Evolutionary conservation across 2,329 filamentous ascomycete species (phyloP).

Genomic region (Verticillium klebahnii): DNA sequence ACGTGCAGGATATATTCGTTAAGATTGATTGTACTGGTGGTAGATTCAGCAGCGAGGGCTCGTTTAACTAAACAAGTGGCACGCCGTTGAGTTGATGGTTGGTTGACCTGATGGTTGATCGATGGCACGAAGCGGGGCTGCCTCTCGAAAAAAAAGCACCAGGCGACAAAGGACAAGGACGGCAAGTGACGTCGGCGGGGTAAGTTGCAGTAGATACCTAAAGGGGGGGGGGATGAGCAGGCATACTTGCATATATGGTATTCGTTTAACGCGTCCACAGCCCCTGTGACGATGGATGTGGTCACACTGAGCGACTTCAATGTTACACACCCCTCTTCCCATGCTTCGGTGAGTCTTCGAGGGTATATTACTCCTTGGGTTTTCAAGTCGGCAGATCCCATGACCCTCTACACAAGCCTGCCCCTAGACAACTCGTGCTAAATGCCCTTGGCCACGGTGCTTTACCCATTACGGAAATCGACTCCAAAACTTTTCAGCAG

Average conservation of each 20-base stretch:
- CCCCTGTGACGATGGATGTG: neutral
- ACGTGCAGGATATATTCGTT: too few relatives aligned
- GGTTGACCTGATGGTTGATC: too few relatives aligned
- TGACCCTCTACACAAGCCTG: too few relatives aligned
- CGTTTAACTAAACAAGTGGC: too few relatives aligned
- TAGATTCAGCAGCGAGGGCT: too few relatives aligned
- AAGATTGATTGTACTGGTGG: too few relatives aligned
- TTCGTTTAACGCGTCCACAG: neutral
- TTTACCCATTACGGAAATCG: neutral
- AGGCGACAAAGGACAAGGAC: neutral
- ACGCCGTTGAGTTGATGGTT: too few relatives aligned
- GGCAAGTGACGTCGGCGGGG: slow-evolving; percentile 4
- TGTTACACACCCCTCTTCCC: neutral
- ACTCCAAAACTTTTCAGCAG: neutral
- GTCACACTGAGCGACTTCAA: neutral
- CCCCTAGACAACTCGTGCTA: neutral
- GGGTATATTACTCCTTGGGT: neutral
- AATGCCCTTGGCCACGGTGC: neutral
- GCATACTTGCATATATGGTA: neutral
- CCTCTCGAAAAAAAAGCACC: too few relatives aligned
- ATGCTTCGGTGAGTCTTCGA: neutral
- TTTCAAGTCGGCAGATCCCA: too few relatives aligned
- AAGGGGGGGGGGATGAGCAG: neutral
- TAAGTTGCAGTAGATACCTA: neutral
- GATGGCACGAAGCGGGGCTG: too few relatives aligned